A percentile compares a stretch with the other conserved stretches of the same genome.
These are phyloP conservation scores for Quercus berberidifolia DNA, from an alignment of 306 rosid species.

Conservation along the genomic window DNA sequence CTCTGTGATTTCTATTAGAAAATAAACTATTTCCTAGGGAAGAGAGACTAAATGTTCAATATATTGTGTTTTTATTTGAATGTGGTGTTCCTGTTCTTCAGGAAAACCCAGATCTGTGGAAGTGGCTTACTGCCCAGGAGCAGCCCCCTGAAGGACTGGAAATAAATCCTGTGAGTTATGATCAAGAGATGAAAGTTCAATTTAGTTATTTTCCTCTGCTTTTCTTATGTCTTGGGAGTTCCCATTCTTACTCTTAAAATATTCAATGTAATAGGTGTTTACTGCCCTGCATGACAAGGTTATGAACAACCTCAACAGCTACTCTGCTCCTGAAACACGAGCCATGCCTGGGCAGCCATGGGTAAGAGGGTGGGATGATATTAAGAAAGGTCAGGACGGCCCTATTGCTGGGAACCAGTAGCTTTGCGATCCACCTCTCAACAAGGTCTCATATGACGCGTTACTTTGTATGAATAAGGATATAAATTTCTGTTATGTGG, in stretches of 20 bases:
- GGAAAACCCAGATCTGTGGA: conserved; percentile 97
- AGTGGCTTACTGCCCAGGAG: conserved; percentile 86
- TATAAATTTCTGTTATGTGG: too few relatives aligned
- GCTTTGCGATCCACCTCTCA: not conserved
- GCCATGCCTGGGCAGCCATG: conserved; percentile 76
- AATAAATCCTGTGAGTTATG: conserved; percentile 63
- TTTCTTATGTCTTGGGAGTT: not conserved
- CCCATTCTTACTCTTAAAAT: conserved; percentile 24
- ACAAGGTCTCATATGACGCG: not conserved
- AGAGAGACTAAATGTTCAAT: not conserved
- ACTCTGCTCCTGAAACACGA: conserved; percentile 70
- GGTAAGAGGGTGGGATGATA: conserved; percentile 98
- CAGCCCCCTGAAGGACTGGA: conserved; percentile 62
- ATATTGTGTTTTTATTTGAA: not conserved
- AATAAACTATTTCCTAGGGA: not conserved
- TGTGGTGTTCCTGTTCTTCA: conserved; percentile 27
- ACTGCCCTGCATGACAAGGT: conserved; percentile 48
- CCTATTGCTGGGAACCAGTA: conserved; percentile 79
- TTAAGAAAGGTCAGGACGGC: conserved; percentile 57
- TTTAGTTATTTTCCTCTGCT: conserved; percentile 1
- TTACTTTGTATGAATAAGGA: conserved; percentile 8
- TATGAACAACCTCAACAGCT: conserved; percentile 52
- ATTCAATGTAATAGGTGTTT: conserved; percentile 56
- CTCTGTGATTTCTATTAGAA: not conserved
- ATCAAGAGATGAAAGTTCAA: conserved; percentile 14